These are phyloP conservation scores for Paspalum vaginatum DNA, from an alignment of 176 grass and related monocot genomes.

Conservation along the genomic window DNA sequence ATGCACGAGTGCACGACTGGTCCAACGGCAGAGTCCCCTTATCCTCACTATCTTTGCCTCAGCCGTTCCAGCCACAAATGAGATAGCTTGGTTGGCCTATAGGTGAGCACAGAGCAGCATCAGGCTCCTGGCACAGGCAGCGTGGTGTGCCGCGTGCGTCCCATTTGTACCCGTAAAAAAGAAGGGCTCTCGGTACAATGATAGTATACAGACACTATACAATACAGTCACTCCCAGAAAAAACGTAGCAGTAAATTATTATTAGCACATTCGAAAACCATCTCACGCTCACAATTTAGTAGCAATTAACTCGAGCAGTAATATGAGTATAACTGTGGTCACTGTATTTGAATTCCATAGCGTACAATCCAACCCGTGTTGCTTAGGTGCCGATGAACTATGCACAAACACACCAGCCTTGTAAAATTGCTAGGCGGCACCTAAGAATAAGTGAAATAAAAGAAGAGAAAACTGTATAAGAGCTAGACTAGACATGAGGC, in stretches of 20 bases:
- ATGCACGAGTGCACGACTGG: slow-evolving; percentile 10
- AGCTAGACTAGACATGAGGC: slow-evolving; percentile 3
- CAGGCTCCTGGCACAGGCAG: background rate
- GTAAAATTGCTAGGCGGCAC: slow-evolving; percentile 30
- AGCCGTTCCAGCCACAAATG: slow-evolving; percentile 35
- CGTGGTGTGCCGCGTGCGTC: too few relatives aligned
- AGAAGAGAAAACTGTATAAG: background rate
- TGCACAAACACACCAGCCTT: slow-evolving; percentile 43
- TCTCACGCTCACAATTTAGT: background rate
- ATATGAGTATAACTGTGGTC: background rate
- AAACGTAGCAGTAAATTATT: too few relatives aligned
- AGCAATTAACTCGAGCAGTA: background rate
- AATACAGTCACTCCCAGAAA: too few relatives aligned
- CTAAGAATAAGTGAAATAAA: background rate
- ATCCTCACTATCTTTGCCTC: slow-evolving; percentile 47
- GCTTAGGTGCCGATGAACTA: slow-evolving; percentile 34
- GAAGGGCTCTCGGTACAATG: too few relatives aligned
- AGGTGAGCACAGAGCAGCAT: background rate
- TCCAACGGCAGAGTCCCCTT: slow-evolving; percentile 26
- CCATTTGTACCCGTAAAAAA: too few relatives aligned
- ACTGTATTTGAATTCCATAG: background rate
- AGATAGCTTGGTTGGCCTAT: slow-evolving; percentile 38
- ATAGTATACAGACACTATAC: too few relatives aligned
- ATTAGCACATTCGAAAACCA: background rate
- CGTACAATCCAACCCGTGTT: slow-evolving; percentile 28